Evolutionary conservation across 1,284 basidiomycete genomes (phyloP).

Genomic region (Melampsora larici-populina): DNA sequence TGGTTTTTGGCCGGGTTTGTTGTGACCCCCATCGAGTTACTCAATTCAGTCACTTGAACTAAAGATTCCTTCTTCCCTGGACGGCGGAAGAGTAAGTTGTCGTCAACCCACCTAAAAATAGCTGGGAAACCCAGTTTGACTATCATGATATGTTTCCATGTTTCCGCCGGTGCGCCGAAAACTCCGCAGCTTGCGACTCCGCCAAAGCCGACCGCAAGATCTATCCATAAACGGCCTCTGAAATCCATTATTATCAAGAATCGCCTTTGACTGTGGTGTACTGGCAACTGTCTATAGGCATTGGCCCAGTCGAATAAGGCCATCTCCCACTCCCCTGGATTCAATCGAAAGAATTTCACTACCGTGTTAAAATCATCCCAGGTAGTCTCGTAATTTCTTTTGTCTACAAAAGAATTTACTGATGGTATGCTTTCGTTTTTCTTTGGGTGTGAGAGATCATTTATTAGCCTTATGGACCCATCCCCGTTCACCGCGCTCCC

Average conservation of each 20-base stretch:
- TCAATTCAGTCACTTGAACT: too few relatives aligned
- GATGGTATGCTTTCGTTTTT: too few relatives aligned
- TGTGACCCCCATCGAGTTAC: background rate
- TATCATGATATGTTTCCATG: conserved; percentile 1
- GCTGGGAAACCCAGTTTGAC: background rate
- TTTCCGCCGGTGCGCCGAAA: background rate
- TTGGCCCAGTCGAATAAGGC: too few relatives aligned
- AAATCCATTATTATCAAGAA: too few relatives aligned
- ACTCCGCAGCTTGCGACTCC: background rate
- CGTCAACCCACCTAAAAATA: too few relatives aligned
- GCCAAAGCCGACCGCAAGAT: background rate
- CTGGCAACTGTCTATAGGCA: too few relatives aligned
- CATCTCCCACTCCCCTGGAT: too few relatives aligned
- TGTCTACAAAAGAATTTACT: conserved; percentile 2
- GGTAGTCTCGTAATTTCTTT: background rate
- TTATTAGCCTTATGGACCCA: background rate
- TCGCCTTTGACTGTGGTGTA: too few relatives aligned
- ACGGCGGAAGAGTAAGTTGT: too few relatives aligned
- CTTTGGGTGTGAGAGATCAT: too few relatives aligned
- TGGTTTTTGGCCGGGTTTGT: background rate
- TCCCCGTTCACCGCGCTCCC: background rate
- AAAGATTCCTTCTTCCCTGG: too few relatives aligned
- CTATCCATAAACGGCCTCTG: too few relatives aligned
- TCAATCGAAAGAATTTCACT: background rate
- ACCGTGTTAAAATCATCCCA: background rate